A percentile compares a stretch with the other conserved stretches of the same genome.
Evolutionary conservation across 257 asterid genomes (phyloP).

Genomic region (Orobanche coerulescens): DNA sequence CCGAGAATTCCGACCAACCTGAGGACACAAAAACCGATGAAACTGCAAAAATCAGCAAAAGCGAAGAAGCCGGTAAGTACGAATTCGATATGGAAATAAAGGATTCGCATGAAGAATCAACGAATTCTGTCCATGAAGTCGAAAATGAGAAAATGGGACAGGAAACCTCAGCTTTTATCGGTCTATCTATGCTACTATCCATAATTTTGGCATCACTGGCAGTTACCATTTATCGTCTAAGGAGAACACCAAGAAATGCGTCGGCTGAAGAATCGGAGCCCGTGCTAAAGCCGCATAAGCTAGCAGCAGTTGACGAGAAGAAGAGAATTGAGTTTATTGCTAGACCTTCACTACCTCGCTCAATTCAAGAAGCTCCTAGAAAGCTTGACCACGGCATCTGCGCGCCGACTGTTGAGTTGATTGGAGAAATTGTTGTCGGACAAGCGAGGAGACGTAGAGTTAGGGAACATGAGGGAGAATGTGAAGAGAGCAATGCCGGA

Average conservation of each 20-base stretch:
- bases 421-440: conserved; percentile 51
- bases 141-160: conserved; percentile 20
- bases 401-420: conserved; percentile 46
- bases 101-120: not conserved
- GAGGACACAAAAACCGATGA: conserved; percentile 18
- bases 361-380: conserved; percentile 22
- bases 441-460: conserved; percentile 22
- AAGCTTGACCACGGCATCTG: conserved; percentile 15
- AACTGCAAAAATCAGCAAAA: conserved; percentile 15
- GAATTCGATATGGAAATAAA: not conserved
- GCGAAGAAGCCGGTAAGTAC: not conserved
- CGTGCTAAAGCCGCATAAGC: conserved; percentile 11
- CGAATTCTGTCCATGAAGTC: not conserved
- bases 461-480: conserved; percentile 25
- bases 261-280: conserved; percentile 20
- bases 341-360: conserved; percentile 20
- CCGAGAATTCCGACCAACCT: conserved; percentile 17
- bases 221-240: conserved; percentile 16
- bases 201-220: conserved; percentile 30
- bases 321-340: conserved; percentile 25
- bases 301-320: conserved; percentile 19
- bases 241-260: conserved; percentile 19
- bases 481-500: conserved; percentile 25
- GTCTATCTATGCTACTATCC: conserved; percentile 21
- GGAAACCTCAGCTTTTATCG: conserved; percentile 15